Evolutionary conservation across 2,329 filamentous ascomycete species (phyloP), one percentile per base, ranked within the genome.

Genomic region (Talaromyces sp.): DNA sequence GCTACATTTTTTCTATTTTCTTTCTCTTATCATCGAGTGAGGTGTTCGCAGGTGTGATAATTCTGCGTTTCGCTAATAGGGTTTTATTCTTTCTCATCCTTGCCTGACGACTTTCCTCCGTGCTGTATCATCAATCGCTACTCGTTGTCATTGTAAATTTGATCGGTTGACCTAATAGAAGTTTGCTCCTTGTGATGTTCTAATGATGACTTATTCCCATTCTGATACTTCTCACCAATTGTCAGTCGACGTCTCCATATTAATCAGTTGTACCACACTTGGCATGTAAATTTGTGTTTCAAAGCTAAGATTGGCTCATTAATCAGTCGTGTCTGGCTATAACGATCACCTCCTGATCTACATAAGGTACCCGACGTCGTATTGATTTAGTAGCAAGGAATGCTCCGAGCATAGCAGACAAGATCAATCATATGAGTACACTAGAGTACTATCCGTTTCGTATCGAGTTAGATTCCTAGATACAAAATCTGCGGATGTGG

Each of bases 1-100:
- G 33, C 31, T 39, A 31, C 27, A 41, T 56, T 56, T 50, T 27
- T 31, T 27, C 6, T 50, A 7, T 14, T 50, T 31, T 27, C 43
- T 27, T 33, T 52, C 14, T n/a, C 6, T 37, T 24, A 24, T 43
- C 60, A 33, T 56, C 39, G 37, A 37, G 22, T 56, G 45, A 27
- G 56, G 49, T 62, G 50, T 63, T 63, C 13, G 49, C 50, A 22
- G 61, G 50, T 41, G 43, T 60, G 54, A 64, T 64, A 16, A 35
- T 59, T 56, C 52, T 56, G 33, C 52, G 52, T 56, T 58, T 60
- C 37, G 19, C 56, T 60, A 43, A n/a, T 59, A 41, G 19, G 39
- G 56, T 43, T 31, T 59, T 27, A 1, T 19, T 43, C 14, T 27
- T 24, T 37, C 14, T 39, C 33, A 5, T 37, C 11, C 16, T n/a